Evolutionary conservation across 1,284 basidiomycete genomes (phyloP).

Genomic region (Mycena sp.): DNA sequence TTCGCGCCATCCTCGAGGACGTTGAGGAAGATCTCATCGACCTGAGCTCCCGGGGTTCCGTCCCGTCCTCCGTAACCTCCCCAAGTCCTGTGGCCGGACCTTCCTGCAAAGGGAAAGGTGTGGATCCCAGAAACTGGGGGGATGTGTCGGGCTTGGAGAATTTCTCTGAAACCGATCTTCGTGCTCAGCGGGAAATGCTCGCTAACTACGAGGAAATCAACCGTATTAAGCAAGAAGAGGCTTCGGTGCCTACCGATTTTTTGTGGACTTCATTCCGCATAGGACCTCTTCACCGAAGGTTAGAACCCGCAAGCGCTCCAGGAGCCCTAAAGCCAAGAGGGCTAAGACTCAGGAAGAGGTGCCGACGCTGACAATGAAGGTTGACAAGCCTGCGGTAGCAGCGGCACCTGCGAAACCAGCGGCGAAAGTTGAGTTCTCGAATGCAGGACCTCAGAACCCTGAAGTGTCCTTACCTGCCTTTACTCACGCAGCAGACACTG

Average conservation of each 20-base stretch:
- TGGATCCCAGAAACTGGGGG: constrained; percentile 41
- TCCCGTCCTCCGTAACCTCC: constrained; percentile 6
- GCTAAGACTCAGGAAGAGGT: too few species aligned
- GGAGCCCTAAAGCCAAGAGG: too few species aligned
- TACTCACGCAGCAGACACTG: too few species aligned
- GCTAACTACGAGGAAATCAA: too few species aligned
- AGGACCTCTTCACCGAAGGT: neutral
- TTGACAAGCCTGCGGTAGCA: neutral
- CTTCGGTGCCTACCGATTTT: neutral
- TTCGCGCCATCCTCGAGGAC: too few species aligned
- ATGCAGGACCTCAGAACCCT: neutral
- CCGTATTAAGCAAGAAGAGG: constrained; percentile 1
- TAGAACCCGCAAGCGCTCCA: neutral
- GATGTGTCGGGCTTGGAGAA: neutral
- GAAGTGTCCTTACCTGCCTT: too few species aligned
- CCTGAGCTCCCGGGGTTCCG: too few species aligned
- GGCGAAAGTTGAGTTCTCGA: neutral
- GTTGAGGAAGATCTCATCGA: constrained; percentile 12
- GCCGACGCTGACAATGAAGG: neutral
- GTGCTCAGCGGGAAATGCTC: constrained; percentile 27
- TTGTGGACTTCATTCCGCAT: neutral
- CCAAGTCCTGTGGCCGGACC: too few species aligned
- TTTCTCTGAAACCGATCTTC: constrained; percentile 25
- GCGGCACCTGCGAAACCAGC: neutral
- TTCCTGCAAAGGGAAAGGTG: constrained; percentile 37